Evolutionary conservation across 2,329 filamentous ascomycete genomes (phyloP).

Genomic region (Alternaria viburni): DNA sequence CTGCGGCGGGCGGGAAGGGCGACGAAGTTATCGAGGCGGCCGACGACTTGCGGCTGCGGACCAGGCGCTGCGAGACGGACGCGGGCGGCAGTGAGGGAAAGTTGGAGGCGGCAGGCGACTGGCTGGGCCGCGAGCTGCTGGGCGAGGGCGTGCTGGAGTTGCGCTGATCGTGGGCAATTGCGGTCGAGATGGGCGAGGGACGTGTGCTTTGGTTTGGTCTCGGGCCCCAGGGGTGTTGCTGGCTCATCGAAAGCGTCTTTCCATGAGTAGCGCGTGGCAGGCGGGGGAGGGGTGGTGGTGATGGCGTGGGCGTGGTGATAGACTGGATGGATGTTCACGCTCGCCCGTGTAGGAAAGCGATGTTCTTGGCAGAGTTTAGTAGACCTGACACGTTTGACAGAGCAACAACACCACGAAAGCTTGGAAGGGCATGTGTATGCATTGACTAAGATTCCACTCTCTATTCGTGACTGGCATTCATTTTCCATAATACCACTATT

Average conservation of each 20-base stretch:
- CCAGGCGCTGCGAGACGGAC: conserved; percentile 52
- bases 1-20: conserved; percentile 62
- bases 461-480: too few relatives aligned
- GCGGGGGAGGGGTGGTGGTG: conserved; percentile 24
- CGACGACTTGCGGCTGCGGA: conserved; percentile 61
- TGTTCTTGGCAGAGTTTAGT: conserved; percentile 10
- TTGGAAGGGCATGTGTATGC: neutral
- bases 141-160: conserved; percentile 52
- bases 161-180: conserved; percentile 53
- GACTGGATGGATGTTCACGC: conserved; percentile 5
- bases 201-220: conserved; percentile 62
- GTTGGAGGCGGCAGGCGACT: conserved; percentile 59
- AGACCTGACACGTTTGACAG: conserved; percentile 13
- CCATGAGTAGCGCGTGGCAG: conserved; percentile 49
- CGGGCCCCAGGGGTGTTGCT: conserved; percentile 65
- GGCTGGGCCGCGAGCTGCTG: conserved; percentile 58
- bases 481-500: neutral
- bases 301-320: conserved; percentile 23
- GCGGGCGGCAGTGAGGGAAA: conserved; percentile 60
- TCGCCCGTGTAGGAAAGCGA: conserved; percentile 12
- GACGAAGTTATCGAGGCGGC: conserved; percentile 61
- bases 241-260: conserved; percentile 54
- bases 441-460: too few relatives aligned
- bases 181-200: conserved; percentile 63
- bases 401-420: neutral